Evolutionary conservation across 2,329 filamentous ascomycete genomes (phyloP), one percentile per base, ranked within the genome.

Genomic region (Nigrospora sphaerica): DNA sequence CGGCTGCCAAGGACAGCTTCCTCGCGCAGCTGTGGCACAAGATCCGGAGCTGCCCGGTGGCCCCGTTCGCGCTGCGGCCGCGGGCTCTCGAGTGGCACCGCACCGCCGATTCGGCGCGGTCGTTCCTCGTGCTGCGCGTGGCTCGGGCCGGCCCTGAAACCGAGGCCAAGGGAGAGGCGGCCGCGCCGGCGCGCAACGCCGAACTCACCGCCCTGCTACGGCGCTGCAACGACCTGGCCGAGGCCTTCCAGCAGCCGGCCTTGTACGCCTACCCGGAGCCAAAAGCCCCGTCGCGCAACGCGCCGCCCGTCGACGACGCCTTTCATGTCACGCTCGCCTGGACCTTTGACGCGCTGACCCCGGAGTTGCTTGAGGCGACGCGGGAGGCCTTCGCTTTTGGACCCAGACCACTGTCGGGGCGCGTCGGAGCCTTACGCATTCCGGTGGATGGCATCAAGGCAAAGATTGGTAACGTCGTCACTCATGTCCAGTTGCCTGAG

Each of bases 311-410:
- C 10, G 54, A 57, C 5, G 63, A 73, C 42, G 80, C 77, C 18
- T 96, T 96, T 59, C 93, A 98, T 65, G 70, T 97, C 49, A 95
- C 90, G 39, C 80, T 98, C 46, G 93, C 85, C 0, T 97, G 92
- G 93, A 85, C 79, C 1, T 73, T 92, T 51, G 64, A 71, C 11
- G 62, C 69, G 37, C 82, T 80, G 0, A 69, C 63, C 6, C 48
- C 67, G 3, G 70, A 75, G 32, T 57, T 76, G 13, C 57, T 59
- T 14, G 51, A 62, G 42, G 57, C 57, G 23, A 75, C 72, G 0
- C 55, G 61, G 3, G 48, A 52, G 4, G 51, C 64, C 4, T 68
- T 65, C 39, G 42, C 33, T 12, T 50, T 41, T 4, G 42, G 38
- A 6, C 45, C 50, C 6, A 45, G 48, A 11, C 53, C 56, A 39